A percentile compares a stretch with the other conserved stretches of the same genome.
Conservation (phyloP, 2,329 filamentous ascomycete genomes). For the Phoma sp. region DNA sequence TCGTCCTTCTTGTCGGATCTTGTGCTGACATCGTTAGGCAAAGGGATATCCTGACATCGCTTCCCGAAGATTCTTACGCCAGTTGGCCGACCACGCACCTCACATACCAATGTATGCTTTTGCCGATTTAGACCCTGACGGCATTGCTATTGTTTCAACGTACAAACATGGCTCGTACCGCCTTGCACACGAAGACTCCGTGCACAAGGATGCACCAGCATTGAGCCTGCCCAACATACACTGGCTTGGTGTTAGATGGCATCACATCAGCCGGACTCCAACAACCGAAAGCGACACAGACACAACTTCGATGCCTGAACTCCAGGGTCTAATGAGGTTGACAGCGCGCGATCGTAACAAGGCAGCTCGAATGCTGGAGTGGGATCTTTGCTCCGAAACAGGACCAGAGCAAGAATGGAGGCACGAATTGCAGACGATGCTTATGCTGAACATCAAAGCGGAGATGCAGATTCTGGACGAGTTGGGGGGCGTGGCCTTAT, state of each 20-base stretch:
- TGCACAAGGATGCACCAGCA: conserved; percentile 43
- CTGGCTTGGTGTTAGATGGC: conserved; percentile 68
- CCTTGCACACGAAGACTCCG: conserved; percentile 64
- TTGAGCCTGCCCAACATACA: conserved; percentile 57
- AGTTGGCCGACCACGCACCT: conserved; percentile 44
- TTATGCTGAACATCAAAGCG: conserved; percentile 75
- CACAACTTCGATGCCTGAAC: conserved; percentile 20
- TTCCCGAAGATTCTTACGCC: conserved; percentile 69
- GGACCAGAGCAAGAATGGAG: conserved; percentile 51
- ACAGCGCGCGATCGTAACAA: conserved; percentile 64
- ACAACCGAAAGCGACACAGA: conserved; percentile 21
- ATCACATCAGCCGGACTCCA: conserved; percentile 34
- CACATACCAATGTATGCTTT: conserved; percentile 65
- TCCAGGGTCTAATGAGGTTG: conserved; percentile 58
- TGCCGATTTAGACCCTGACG: conserved; percentile 79
- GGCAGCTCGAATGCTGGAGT: conserved; percentile 61
- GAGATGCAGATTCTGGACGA: conserved; percentile 75
- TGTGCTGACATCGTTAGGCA: conserved; percentile 58
- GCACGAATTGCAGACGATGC: conserved; percentile 72
- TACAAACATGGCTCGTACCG: conserved; percentile 74
- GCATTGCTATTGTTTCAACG: conserved; percentile 73
- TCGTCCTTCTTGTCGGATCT: neutral
- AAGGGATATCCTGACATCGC: conserved; percentile 83
- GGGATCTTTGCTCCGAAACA: conserved; percentile 44
- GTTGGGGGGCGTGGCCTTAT: conserved; percentile 39